A percentile compares a stretch with the other conserved stretches of the same genome.
These are phyloP conservation scores for Colletotrichum filicis DNA, from an alignment of 2,329 filamentous ascomycete species.

Conservation along the genomic window DNA sequence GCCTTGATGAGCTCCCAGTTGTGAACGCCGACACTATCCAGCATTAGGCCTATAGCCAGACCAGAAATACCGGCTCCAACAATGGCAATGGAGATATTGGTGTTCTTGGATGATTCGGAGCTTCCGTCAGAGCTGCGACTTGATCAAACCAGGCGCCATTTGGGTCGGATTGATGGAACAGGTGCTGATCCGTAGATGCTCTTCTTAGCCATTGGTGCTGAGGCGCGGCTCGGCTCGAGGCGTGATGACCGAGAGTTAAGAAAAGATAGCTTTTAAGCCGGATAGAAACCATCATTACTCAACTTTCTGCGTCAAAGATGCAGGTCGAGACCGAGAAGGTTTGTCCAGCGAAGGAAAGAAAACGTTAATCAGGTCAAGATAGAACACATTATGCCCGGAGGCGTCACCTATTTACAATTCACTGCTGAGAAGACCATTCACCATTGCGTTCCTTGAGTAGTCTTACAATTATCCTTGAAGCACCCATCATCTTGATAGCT, in stretches of 20 bases:
- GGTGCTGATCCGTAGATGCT: not conserved
- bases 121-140: conserved; percentile 45
- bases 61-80: conserved; percentile 70
- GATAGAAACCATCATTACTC: no score
- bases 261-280: no score
- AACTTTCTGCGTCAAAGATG: no score
- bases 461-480: no score
- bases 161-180: conserved; percentile 40
- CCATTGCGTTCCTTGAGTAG: no score
- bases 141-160: conserved; percentile 53
- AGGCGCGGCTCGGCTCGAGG: not conserved
- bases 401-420: no score
- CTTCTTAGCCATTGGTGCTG: not conserved
- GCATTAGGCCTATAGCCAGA: conserved; percentile 63
- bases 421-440: no score
- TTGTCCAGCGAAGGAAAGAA: no score
- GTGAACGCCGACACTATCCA: conserved; percentile 59
- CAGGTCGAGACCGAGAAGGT: no score
- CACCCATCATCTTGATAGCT: no score
- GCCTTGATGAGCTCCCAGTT: conserved; percentile 69
- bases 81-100: conserved; percentile 58
- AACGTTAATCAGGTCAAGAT: no score
- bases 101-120: conserved; percentile 34
- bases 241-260: not conserved
- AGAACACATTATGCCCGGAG: no score